These are phyloP conservation scores for Backusella sp. DNA, from an alignment of 192 early-diverging fungal species.

Conservation along the genomic window DNA sequence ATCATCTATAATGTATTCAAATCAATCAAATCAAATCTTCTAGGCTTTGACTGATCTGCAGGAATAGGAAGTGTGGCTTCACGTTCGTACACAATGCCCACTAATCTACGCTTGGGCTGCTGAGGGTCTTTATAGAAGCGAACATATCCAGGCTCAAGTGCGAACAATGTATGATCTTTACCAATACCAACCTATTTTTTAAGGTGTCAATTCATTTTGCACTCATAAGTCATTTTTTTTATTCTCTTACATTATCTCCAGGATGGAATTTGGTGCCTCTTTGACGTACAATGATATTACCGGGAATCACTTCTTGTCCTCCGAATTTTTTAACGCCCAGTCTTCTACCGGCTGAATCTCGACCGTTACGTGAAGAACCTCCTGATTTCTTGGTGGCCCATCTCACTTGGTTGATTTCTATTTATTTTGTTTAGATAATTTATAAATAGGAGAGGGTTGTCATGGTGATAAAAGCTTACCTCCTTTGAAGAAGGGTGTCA, in stretches of 20 bases:
- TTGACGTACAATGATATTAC: slow-evolving; percentile 82
- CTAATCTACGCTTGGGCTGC: slow-evolving; percentile 62
- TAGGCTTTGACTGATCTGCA: slow-evolving; percentile 58
- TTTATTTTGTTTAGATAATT: not conserved
- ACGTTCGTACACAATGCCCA: slow-evolving; percentile 64
- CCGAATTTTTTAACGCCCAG: slow-evolving; percentile 78
- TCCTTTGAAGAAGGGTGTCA: not conserved
- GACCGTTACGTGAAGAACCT: slow-evolving; percentile 75
- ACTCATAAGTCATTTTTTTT: not conserved
- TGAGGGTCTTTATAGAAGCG: slow-evolving; percentile 66
- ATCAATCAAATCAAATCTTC: slow-evolving; percentile 70
- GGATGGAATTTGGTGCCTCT: slow-evolving; percentile 77
- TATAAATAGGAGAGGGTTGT: not conserved
- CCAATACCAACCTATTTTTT: slow-evolving; percentile 59
- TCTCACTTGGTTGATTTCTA: slow-evolving; percentile 53
- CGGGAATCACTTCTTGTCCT: slow-evolving; percentile 68
- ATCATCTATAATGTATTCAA: slow-evolving; percentile 29
- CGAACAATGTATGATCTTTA: slow-evolving; percentile 77
- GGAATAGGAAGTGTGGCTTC: slow-evolving; percentile 63
- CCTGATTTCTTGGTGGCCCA: slow-evolving; percentile 77
- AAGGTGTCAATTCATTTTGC: not conserved
- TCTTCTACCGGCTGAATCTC: slow-evolving; percentile 76
- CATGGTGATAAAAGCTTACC: not conserved
- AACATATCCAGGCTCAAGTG: slow-evolving; percentile 70
- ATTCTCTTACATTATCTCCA: slow-evolving; percentile 64